Evolutionary conservation across 352 stramenopile species (phyloP).

Genomic region (Thalassiosira delicatula): DNA sequence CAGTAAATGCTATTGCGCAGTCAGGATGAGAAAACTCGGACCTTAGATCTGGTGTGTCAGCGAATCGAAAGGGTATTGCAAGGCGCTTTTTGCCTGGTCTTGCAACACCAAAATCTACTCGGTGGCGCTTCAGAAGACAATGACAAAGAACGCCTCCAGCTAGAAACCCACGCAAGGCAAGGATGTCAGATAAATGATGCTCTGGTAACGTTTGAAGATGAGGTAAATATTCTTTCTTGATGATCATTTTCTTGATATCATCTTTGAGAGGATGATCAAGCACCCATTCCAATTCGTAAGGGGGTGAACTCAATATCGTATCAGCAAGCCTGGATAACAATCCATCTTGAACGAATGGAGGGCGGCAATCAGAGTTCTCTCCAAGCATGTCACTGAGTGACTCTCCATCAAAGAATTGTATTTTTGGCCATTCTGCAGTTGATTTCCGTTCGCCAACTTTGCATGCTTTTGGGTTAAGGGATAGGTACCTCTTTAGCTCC

Average conservation of each 20-base stretch:
- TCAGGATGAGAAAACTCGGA: constrained; percentile 90
- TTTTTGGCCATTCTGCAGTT: constrained; percentile 38
- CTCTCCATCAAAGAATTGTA: constrained; percentile 53
- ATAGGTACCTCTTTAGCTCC: constrained; percentile 18
- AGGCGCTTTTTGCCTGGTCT: constrained; percentile 82
- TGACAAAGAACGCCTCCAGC: constrained; percentile 86
- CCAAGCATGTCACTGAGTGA: constrained; percentile 43
- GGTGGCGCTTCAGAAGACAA: constrained; percentile 87
- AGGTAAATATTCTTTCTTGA: constrained; percentile 60
- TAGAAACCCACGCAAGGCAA: constrained; percentile 85
- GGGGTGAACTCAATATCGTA: constrained; percentile 81
- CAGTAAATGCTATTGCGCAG: constrained; percentile 86
- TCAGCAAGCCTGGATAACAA: constrained; percentile 67
- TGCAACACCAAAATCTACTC: constrained; percentile 87
- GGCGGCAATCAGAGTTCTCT: constrained; percentile 18
- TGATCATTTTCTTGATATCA: constrained; percentile 66
- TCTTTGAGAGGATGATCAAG: constrained; percentile 38
- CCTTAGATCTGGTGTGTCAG: constrained; percentile 86
- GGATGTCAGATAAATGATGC: constrained; percentile 71
- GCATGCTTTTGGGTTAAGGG: constrained; percentile 38
- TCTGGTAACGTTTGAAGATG: constrained; percentile 35
- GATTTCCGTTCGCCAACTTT: constrained; percentile 26
- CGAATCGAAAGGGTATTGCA: constrained; percentile 88
- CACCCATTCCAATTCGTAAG: constrained; percentile 86
- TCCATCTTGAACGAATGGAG: constrained; percentile 56